phyloP scores from a whole-genome alignment of 2,329 filamentous ascomycete species.

The Fusarium anguioides region DNA sequence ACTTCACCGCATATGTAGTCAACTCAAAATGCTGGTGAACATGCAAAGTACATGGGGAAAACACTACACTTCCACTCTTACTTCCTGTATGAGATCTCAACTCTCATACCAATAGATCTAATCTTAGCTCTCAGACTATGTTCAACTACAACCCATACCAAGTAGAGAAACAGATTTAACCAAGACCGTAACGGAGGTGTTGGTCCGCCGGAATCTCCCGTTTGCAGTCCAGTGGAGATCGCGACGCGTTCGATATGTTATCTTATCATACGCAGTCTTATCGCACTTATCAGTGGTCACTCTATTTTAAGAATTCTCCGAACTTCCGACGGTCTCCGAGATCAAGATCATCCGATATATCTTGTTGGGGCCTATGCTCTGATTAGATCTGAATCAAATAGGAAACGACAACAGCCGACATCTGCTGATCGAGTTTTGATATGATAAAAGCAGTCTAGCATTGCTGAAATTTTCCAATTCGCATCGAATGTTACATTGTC shows the following conservation, averaged over 20 bases:
- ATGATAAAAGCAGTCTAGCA: not conserved
- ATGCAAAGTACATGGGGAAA: too few species aligned
- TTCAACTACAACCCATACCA: too few species aligned
- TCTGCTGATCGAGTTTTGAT: not conserved
- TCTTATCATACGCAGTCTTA: not conserved
- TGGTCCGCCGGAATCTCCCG: too few species aligned
- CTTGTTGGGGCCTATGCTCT: not conserved
- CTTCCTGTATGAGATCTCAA: too few species aligned
- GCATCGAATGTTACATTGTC: not conserved
- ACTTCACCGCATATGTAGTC: too few species aligned
- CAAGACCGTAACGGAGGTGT: too few species aligned
- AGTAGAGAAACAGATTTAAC: too few species aligned
- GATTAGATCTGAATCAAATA: constrained; percentile 1
- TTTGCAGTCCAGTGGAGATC: too few species aligned
- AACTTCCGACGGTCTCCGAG: not conserved
- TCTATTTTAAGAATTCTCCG: not conserved
- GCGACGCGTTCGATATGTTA: not conserved
- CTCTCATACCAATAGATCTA: too few species aligned
- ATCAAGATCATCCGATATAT: not conserved
- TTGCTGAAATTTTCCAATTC: fast-evolving
- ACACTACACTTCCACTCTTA: too few species aligned
- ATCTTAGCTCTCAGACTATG: too few species aligned
- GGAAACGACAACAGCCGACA: not conserved
- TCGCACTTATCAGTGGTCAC: not conserved
- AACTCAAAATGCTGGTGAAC: too few species aligned